Base-by-base conservation (phyloP, 768 basidiomycete species). In the Mycena chlorophos region DNA sequence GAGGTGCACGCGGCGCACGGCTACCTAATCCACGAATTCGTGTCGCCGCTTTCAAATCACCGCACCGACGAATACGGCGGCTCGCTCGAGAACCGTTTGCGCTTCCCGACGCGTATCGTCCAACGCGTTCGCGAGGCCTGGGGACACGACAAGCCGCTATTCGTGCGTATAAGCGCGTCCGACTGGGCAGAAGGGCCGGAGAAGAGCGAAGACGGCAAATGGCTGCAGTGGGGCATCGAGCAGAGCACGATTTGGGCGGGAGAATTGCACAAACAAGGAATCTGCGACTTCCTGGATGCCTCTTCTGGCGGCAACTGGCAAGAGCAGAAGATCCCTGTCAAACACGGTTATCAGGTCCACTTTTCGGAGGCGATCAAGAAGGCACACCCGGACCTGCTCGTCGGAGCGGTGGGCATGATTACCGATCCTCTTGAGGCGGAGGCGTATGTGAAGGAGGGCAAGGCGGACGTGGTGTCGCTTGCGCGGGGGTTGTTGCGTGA, bases 51-150 rank as follows among this genome's bases (percentile, higher is more conserved):
- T 27, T 87, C 86, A 14, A 93, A 94, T 75, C 69, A 67, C 5
- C 85, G 90, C 28, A 77, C 76, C 5, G 93, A 94, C 68, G 39
- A 73, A 26, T 91, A 87, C 65, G 91, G 91, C 12, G 91, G 91
- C 4, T 69, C 78, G 6, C 74, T 93, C 30, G 83, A 85, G 61
- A 91, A 92, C 73, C 82, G 91, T 29, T 67, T 89, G 54, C 83
- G 89, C 23, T 82, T 83, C 57, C 78, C 87, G 2, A 75, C 91
- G 29, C 82, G 82, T 39, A 57, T 93, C 40, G 69, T 83, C 43
- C 65, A 78, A 40, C 66, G 73, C 22, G 71, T 82, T 25, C 82
- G 89, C 5, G 72, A 74, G 39, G 78, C 71, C 4, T 90, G 87
- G 88, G 57, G 66, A 4, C 71, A 79, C 50, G 71, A 80, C 50